These are phyloP conservation scores for Vanilla planifolia DNA, from an alignment of 106 monocot genomes.

Conservation along the genomic window DNA sequence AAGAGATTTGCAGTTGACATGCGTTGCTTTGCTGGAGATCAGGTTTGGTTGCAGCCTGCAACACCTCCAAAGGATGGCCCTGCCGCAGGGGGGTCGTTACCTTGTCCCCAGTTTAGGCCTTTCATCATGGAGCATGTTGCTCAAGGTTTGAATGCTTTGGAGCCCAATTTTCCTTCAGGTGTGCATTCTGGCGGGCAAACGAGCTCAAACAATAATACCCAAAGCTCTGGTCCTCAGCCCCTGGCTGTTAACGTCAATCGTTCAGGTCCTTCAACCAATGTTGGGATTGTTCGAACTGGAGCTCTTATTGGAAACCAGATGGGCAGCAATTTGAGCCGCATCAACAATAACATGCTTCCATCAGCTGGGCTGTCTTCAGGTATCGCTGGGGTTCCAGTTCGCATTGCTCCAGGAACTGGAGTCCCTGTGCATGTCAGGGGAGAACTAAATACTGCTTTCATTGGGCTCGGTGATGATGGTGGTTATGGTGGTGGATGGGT, in stretches of 20 bases:
- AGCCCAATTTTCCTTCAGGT: conserved; percentile 53
- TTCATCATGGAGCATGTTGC: conserved; percentile 99
- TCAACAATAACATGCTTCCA: conserved; percentile 48
- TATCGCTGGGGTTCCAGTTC: conserved; percentile 58
- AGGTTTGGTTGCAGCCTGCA: conserved; percentile 98
- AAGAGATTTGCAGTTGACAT: conserved; percentile 97
- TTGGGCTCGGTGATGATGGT: conserved; percentile 99
- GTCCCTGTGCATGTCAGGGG: conserved; percentile 87
- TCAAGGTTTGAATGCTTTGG: conserved; percentile 91
- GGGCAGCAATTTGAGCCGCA: conserved; percentile 43
- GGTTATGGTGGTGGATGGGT: conserved; percentile 99
- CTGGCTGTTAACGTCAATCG: conserved; percentile 30
- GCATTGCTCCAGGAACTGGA: conserved; percentile 64
- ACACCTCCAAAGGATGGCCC: conserved; percentile 96
- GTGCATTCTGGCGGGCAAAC: conserved; percentile 30
- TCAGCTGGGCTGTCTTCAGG: conserved; percentile 54
- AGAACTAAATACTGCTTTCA: conserved; percentile 92
- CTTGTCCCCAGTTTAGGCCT: conserved; percentile 96
- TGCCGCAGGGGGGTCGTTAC: conserved; percentile 80
- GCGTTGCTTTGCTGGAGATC: conserved; percentile 99
- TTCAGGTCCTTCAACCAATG: conserved; percentile 15
- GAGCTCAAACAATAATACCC: conserved; percentile 21
- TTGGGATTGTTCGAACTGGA: conserved; percentile 35
- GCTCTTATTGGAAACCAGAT: conserved; percentile 43
- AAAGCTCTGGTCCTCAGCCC: conserved; percentile 19